These are phyloP conservation scores for Elsinoe arachidis DNA, from an alignment of 2,329 filamentous ascomycete species.

Conservation along the genomic window DNA sequence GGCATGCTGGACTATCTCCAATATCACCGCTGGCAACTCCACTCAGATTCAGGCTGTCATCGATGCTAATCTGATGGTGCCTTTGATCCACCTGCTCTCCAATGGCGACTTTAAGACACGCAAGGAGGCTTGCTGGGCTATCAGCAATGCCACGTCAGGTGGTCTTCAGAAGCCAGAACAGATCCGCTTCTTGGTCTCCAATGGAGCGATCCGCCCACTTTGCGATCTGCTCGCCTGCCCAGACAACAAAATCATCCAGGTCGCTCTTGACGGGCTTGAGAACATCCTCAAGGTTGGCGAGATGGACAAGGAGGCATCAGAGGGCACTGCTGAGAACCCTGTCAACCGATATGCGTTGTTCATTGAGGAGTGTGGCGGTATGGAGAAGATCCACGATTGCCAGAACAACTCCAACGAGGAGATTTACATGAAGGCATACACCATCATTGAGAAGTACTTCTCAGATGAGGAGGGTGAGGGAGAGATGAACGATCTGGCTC, in stretches of 20 bases:
- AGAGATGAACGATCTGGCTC: conserved; percentile 73
- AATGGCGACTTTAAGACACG: conserved; percentile 98
- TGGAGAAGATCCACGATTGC: conserved; percentile 99
- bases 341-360: conserved; percentile 97
- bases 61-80: conserved; percentile 93
- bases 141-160: conserved; percentile 95
- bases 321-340: conserved; percentile 58
- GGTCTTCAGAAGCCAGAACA: conserved; percentile 98
- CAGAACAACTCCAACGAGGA: conserved; percentile 99
- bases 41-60: conserved; percentile 95
- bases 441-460: conserved; percentile 99
- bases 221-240: conserved; percentile 93
- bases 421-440: conserved; percentile 99
- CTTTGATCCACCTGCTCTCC: conserved; percentile 87
- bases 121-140: conserved; percentile 99
- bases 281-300: conserved; percentile 99
- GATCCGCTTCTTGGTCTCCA: conserved; percentile 86
- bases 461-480: conserved; percentile 86
- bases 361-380: conserved; percentile 96
- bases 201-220: conserved; percentile 94
- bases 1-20: conserved; percentile 99
- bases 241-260: conserved; percentile 99
- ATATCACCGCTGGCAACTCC: conserved; percentile 96
- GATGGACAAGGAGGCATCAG: conserved; percentile 87
- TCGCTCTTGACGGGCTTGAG: conserved; percentile 93